Percentiles rank a stretch among this genome's conserved stretches.
phyloP scores from a whole-genome alignment of 2,329 filamentous ascomycete species.

The Mycogone perniciosa region DNA sequence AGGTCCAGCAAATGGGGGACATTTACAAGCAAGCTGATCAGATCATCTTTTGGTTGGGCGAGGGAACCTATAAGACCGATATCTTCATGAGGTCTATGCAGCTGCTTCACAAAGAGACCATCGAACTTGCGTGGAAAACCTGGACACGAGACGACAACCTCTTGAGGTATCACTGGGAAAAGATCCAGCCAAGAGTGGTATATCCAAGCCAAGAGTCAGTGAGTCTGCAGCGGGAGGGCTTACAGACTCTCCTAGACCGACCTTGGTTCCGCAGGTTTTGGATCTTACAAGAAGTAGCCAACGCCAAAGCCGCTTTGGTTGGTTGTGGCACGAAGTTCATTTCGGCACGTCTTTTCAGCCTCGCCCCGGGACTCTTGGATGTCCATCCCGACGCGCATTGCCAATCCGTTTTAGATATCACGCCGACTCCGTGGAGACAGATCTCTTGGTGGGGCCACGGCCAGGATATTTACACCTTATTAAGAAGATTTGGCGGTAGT shows the following conservation, averaged over 20 bases:
- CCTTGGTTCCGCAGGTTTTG: conserved; percentile 8
- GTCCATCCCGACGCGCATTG: neutral
- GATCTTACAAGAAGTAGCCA: conserved; percentile 8
- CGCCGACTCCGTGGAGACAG: neutral
- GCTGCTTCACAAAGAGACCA: neutral
- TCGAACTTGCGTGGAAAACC: neutral
- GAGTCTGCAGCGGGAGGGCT: neutral
- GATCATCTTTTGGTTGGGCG: conserved; percentile 9
- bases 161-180: conserved; percentile 1
- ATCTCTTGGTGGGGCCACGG: too few relatives aligned
- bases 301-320: neutral
- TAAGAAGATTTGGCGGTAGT: too few relatives aligned
- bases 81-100: conserved; percentile 6
- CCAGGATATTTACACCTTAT: too few relatives aligned
- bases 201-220: neutral
- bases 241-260: neutral
- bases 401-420: conserved; percentile 4
- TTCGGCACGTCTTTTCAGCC: neutral
- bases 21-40: conserved; percentile 8
- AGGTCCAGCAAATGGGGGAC: conserved; percentile 10
- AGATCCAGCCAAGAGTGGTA: neutral
- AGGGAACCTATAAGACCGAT: neutral
- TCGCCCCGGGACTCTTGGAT: neutral
- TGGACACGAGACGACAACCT: neutral
- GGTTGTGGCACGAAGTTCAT: neutral